These are phyloP conservation scores for Nicotiana paniculata DNA, from an alignment of 257 asterid species.

Conservation along the genomic window DNA sequence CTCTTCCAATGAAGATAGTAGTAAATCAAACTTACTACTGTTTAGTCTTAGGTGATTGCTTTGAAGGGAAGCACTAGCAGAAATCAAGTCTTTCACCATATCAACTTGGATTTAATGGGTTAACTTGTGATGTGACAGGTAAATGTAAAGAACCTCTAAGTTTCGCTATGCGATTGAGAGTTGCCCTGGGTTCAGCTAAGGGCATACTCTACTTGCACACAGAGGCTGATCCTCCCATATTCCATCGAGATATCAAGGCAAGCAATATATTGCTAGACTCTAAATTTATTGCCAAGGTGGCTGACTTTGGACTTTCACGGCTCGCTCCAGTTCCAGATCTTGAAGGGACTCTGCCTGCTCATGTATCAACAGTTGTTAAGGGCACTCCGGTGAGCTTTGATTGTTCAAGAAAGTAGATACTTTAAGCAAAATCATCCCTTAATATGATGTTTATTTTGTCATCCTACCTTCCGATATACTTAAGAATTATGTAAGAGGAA, in stretches of 20 bases:
- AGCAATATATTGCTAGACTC: slow-evolving; percentile 83
- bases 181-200: slow-evolving; percentile 77
- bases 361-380: slow-evolving; percentile 90
- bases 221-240: slow-evolving; percentile 97
- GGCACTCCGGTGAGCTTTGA: slow-evolving; percentile 84
- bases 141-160: slow-evolving; percentile 46
- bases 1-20: background rate
- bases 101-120: slow-evolving; percentile 1
- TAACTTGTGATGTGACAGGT: slow-evolving; percentile 34
- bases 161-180: slow-evolving; percentile 64
- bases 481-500: background rate
- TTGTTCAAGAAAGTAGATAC: background rate
- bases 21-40: background rate
- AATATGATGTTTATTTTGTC: background rate
- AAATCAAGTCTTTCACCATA: slow-evolving; percentile 3
- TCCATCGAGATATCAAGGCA: slow-evolving; percentile 97
- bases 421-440: background rate
- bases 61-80: background rate
- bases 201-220: slow-evolving; percentile 94
- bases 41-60: background rate
- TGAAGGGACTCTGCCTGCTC: slow-evolving; percentile 68
- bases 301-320: slow-evolving; percentile 92
- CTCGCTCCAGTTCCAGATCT: slow-evolving; percentile 83
- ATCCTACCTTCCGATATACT: background rate
- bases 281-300: slow-evolving; percentile 70